Percentiles rank a stretch among this genome's conserved stretches.
phyloP scores from a whole-genome alignment of 305 asterid genomes.

The Salvia sclarea region DNA sequence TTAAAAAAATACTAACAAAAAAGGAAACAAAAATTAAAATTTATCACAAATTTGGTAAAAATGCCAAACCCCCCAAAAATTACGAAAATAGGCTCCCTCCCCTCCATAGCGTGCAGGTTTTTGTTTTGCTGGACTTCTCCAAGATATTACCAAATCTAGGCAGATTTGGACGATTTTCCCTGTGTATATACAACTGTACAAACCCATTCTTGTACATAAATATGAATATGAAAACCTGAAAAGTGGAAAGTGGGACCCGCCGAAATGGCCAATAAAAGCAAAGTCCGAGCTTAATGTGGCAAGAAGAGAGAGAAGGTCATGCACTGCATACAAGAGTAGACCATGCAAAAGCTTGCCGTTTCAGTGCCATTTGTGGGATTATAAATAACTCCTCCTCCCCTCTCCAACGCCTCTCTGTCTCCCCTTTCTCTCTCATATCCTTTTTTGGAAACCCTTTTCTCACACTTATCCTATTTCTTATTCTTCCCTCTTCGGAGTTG shows the following conservation, averaged over 20 bases:
- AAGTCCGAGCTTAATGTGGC: slow-evolving; percentile 46
- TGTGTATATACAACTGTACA: slow-evolving; percentile 16
- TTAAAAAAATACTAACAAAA: not conserved
- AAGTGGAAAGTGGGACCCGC: slow-evolving; percentile 53
- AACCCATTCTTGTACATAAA: slow-evolving; percentile 28
- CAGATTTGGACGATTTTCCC: slow-evolving; percentile 34
- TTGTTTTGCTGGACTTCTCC: not conserved
- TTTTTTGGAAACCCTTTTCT: slow-evolving; percentile 41
- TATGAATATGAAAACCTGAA: slow-evolving; percentile 29
- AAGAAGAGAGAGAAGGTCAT: slow-evolving; percentile 51
- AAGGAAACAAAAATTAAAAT: slow-evolving; percentile 13
- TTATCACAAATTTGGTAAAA: slow-evolving; percentile 16
- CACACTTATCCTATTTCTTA: too few relatives aligned
- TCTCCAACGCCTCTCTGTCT: slow-evolving; percentile 39
- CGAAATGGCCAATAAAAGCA: slow-evolving; percentile 36
- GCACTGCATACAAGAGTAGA: slow-evolving; percentile 48
- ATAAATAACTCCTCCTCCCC: slow-evolving; percentile 39
- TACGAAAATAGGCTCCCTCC: slow-evolving; percentile 27
- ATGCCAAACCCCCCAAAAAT: not conserved
- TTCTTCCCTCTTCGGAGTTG: not conserved
- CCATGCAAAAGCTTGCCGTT: slow-evolving; percentile 82
- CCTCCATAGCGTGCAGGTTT: not conserved
- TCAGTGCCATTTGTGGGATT: slow-evolving; percentile 67
- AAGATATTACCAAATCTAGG: slow-evolving; percentile 35
- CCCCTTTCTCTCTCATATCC: slow-evolving; percentile 33